Evolutionary conservation across 768 basidiomycete genomes (phyloP), one percentile per base, ranked within the genome.

Genomic region (Termitomyces sp.): DNA sequence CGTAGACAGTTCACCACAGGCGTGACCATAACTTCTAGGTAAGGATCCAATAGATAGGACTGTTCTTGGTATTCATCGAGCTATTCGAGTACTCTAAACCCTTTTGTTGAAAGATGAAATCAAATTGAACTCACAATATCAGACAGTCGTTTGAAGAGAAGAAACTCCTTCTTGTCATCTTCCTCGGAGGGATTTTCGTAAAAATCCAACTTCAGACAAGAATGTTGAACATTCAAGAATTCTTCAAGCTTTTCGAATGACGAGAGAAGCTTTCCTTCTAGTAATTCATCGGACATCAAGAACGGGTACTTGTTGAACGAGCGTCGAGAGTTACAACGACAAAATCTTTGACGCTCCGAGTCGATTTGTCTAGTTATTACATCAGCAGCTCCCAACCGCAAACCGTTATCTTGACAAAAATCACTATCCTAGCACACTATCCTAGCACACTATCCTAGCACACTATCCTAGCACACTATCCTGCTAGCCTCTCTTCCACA

Each of bases 61-160:
- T 96, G 92, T 59, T 98, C 95, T 68, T 96, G 94, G 66, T 96
- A 98, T 66, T 86, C 83, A 66, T 83, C 82, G 28, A 98, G 79
- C 96, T 98, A 58, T 25, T 30, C 43, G 30, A 43, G 42, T n/a
- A 30, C 16, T 32, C 35, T 41, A 39, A 44, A 42, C 27, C 21
- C 8, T 48, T 45, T 39, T 34, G 19, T 58, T 27, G 32, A 37
- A 28, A 41, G 46, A 53, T 11, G 16, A 27, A 19, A 21, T n/a
- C 3, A 23, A 17, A 53, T 32, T 11, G 43, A 37, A 74, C 84
- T 64, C 68, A 88, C 87, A 55, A 84, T 83, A 41, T 70, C 53
- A 11, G 60, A 65, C 9, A 88, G 70, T 57, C 75, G 79, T 51
- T 73, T 71, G 34, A 78, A 71, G 9, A 75, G 58, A 5, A 66